These are phyloP conservation scores for Neurospora tetrasperma DNA, from an alignment of 495 filamentous ascomycete species.

Conservation along the genomic window DNA sequence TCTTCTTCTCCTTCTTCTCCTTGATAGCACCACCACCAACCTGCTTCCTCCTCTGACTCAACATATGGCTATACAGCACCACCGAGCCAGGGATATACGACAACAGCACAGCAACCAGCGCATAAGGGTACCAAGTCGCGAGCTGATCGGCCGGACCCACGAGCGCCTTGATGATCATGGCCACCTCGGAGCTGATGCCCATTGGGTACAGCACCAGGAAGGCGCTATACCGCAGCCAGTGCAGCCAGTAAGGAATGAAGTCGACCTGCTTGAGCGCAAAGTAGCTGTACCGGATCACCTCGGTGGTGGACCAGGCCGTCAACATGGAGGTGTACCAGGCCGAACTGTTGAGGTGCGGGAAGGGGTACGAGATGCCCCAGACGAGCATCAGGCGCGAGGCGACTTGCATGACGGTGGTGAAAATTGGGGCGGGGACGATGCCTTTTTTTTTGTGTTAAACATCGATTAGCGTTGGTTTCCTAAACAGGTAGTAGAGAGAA, in stretches of 20 bases:
- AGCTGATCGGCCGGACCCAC: slow-evolving; percentile 45
- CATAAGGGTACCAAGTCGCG: slow-evolving; percentile 41
- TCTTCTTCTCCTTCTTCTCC: slow-evolving; percentile 22
- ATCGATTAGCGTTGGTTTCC: neutral
- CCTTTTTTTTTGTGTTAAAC: slow-evolving; percentile 28
- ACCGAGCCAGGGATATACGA: slow-evolving; percentile 87
- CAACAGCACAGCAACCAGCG: slow-evolving; percentile 49
- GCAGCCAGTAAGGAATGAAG: slow-evolving; percentile 48
- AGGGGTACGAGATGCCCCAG: slow-evolving; percentile 58
- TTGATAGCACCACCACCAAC: slow-evolving; percentile 38
- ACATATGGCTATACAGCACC: slow-evolving; percentile 89
- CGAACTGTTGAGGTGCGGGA: slow-evolving; percentile 48
- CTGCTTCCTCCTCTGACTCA: slow-evolving; percentile 69
- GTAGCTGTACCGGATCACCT: slow-evolving; percentile 81
- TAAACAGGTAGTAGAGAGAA: neutral
- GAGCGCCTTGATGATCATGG: slow-evolving; percentile 60
- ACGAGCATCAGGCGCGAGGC: slow-evolving; percentile 71
- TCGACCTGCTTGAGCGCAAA: slow-evolving; percentile 64
- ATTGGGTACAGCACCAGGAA: slow-evolving; percentile 90
- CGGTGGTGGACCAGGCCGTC: slow-evolving; percentile 72
- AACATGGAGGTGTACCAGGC: slow-evolving; percentile 61
- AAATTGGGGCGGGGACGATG: slow-evolving; percentile 71
- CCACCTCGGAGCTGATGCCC: slow-evolving; percentile 78
- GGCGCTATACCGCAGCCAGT: slow-evolving; percentile 86
- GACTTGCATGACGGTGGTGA: slow-evolving; percentile 86